Base-by-base conservation (phyloP, 169 alveolate genomes). In the Eimeria falciformis region DNA sequence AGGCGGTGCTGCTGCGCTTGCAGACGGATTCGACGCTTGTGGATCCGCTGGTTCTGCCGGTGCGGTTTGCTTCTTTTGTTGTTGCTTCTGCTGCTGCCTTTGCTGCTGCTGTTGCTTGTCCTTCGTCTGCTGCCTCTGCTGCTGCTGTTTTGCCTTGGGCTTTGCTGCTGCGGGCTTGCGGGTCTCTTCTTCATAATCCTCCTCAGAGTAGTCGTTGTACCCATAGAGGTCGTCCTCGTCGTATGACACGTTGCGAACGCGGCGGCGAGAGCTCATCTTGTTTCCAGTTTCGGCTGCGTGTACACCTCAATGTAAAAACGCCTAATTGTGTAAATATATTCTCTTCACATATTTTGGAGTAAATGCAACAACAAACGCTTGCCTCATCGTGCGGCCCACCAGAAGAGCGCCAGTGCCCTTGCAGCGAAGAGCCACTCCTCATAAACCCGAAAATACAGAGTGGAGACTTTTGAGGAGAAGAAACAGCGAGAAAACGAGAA, bases 191-290 rank as follows among this genome's bases (percentile, higher is more conserved):
- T 40, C 23, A 45, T 47, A 66, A 37, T 84, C 91, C 33, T 84
- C 91, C 11, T 79, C 89, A 29, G 14, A 23, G 89, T 79, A 45
- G 27, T 65, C 82, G 7, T 11, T 40, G 66, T 6, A 23, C 33
- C 66, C 91, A 55, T 84, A 73, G 29, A 43, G 69, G 73, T 79
- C 89, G 69, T 84, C 77, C 17, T 65, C 91, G 53, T 84, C 91
- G 69, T 84, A 84, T 21, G 62, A 82, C 45, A 84, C 82, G 81
- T 58, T 84, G 69, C 66, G 62, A 23, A 84, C 91, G 33, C 91
- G 91, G 47, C 91, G 82, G 9, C 89, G 89, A 5, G 69, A 47
- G 68, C 86, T 77, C 86, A 77, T 77, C 5, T 23, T 77, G 69
- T 27, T 12, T 53, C n/a, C 65, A 53, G 3, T 53, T 53, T 21